Base-by-base conservation (phyloP, 257 asterid genomes). In the Salvia hispanica region DNA sequence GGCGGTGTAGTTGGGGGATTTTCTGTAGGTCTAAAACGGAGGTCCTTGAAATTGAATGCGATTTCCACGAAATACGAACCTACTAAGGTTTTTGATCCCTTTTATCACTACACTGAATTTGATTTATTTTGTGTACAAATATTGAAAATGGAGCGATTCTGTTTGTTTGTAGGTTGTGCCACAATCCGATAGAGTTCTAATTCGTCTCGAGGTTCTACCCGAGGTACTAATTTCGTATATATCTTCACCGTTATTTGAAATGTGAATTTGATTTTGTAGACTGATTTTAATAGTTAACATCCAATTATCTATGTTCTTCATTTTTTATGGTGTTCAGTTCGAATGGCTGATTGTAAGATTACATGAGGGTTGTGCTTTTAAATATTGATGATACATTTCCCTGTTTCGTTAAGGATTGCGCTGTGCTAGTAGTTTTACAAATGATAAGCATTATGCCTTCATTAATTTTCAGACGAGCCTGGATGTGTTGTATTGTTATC, bases 181-280 rank as follows among this genome's bases (percentile, higher is more conserved):
- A 3, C 98, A 92, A 79, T 95, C 90, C 16, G 98, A 92, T 74
- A 80, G 98, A 73, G 96, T 92, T 37, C 76, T 92, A 79, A 78
- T 92, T 82, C 92, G 86, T 69, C 82, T 92, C 28, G 92, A 92
- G 78, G 84, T 76, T 58, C 82, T 84, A 58, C 68, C 98, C 1
- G 86, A 85, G 96, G 96, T 92, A 83, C 10, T 69, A 14, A 2
- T 36, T 62, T 1, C 18, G n/a, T n/a, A n/a, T 7, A 25, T n/a
- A 14, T 59, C 57, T 63, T 58, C 14, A 6, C 52, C 43, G 5
- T 50, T 37, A 21, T 56, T 28, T 33, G 6, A 63, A 7, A 16
- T 43, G 57, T 48, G 28, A 9, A 18, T 43, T 62, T 48, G 37
- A 7, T 69, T 39, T 63, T 4, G 46, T 1, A 9, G 10, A 45